phyloP scores from a whole-genome alignment of 768 basidiomycete genomes.

The Botryobasidium botryosum region DNA sequence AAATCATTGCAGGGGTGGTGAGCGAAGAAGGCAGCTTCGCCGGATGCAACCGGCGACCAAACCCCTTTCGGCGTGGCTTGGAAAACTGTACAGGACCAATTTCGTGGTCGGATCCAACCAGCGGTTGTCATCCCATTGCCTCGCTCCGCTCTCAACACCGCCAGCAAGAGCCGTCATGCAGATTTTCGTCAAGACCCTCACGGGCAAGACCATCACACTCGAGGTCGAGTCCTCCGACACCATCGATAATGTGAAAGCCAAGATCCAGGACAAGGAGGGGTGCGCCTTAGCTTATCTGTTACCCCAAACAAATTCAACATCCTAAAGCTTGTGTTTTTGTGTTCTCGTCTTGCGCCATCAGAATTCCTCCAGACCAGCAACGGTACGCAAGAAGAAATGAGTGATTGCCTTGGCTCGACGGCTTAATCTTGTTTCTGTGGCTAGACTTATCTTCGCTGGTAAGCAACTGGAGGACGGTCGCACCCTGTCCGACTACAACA shows the following conservation, averaged over 20 bases:
- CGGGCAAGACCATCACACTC: conserved; percentile 30
- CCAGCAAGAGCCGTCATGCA: too few species aligned
- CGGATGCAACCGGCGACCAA: too few species aligned
- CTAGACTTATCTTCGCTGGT: conserved; percentile 79
- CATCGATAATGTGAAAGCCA: conserved; percentile 23
- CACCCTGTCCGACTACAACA: conserved; percentile 93
- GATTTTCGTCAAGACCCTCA: too few species aligned
- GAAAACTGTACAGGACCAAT: too few species aligned
- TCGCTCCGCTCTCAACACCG: too few species aligned
- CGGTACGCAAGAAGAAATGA: conserved; percentile 15
- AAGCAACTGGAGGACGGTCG: conserved; percentile 99
- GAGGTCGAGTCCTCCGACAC: conserved; percentile 24
- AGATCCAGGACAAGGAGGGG: conserved; percentile 18
- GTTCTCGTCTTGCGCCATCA: conserved; percentile 15
- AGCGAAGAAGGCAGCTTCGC: too few species aligned
- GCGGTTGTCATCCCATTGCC: too few species aligned
- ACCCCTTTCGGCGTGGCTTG: too few species aligned
- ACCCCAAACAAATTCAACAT: too few species aligned
- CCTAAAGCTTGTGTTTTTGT: too few species aligned
- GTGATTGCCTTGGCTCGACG: neutral
- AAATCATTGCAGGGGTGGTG: too few species aligned
- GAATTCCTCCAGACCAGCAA: conserved; percentile 90
- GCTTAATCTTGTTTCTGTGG: conserved; percentile 10
- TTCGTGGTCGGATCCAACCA: too few species aligned
- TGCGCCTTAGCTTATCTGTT: conserved; percentile 9